Percentiles rank a stretch among this genome's conserved stretches.
Evolutionary conservation across 2,329 filamentous ascomycete genomes (phyloP).

Genomic region (Aspergillus costaricaensis): DNA sequence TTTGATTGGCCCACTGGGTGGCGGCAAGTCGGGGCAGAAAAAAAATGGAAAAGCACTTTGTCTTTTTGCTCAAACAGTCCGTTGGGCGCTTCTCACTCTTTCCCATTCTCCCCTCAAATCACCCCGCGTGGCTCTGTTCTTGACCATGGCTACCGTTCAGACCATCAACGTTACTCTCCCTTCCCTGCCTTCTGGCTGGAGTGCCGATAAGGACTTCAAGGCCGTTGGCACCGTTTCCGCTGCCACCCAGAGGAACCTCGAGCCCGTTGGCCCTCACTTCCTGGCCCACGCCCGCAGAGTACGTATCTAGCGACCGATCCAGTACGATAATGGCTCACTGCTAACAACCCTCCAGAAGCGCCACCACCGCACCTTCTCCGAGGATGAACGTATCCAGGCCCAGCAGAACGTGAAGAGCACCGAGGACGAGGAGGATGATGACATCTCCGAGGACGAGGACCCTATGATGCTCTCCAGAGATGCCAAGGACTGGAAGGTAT

Average conservation of each 20-base stretch:
- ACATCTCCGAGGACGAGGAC: constrained; percentile 93
- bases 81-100: constrained; percentile 16
- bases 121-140: constrained; percentile 11
- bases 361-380: constrained; percentile 96
- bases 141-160: constrained; percentile 64
- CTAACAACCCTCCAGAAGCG: constrained; percentile 57
- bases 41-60: constrained; percentile 36
- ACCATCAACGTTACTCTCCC: constrained; percentile 59
- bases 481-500: constrained; percentile 99
- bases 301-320: constrained; percentile 29
- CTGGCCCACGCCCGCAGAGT: constrained; percentile 94
- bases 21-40: constrained; percentile 39
- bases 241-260: constrained; percentile 81
- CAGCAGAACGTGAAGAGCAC: constrained; percentile 94
- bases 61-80: too few species aligned
- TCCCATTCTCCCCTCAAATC: constrained; percentile 7
- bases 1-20: constrained; percentile 29
- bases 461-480: constrained; percentile 87
- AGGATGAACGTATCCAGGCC: constrained; percentile 96
- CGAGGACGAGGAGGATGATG: constrained; percentile 84
- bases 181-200: constrained; percentile 76
- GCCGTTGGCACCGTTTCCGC: constrained; percentile 72
- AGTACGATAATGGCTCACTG: background rate
- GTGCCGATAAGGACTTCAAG: constrained; percentile 87
- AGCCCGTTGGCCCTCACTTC: constrained; percentile 96